Conservation (phyloP, 2,329 filamentous ascomycete species). For the Xylariomycetidae sp. region DNA sequence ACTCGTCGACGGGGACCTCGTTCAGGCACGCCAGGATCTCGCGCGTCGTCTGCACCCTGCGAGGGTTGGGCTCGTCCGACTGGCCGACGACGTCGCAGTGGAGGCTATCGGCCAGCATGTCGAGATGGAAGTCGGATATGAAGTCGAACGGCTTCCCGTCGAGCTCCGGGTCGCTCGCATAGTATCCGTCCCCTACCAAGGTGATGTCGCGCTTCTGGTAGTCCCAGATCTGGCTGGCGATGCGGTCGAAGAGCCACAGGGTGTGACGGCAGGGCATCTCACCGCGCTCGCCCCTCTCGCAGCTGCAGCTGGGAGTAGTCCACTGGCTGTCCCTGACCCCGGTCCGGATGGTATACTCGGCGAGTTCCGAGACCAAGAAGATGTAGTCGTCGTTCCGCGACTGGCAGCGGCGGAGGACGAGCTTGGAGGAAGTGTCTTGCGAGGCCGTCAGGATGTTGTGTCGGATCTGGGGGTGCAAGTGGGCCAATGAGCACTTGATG, state of each 20-base stretch:
- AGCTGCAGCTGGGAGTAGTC: constrained; percentile 43
- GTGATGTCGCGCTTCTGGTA: constrained; percentile 35
- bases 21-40: constrained; percentile 47
- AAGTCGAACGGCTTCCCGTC: constrained; percentile 43
- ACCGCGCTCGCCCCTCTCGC: constrained; percentile 25
- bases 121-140: constrained; percentile 48
- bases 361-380: constrained; percentile 52
- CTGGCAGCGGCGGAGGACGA: constrained; percentile 46
- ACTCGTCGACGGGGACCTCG: constrained; percentile 33
- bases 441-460: constrained; percentile 40
- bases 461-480: constrained; percentile 29
- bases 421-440: constrained; percentile 41
- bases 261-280: constrained; percentile 44
- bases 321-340: constrained; percentile 35
- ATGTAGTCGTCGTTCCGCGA: constrained; percentile 45
- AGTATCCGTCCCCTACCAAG: constrained; percentile 38
- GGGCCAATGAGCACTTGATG: constrained; percentile 29
- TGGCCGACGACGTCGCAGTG: constrained; percentile 40
- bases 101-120: constrained; percentile 47
- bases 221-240: constrained; percentile 43
- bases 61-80: constrained; percentile 21
- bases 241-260: constrained; percentile 51
- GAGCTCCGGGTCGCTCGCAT: too few species aligned
- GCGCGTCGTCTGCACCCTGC: constrained; percentile 43
- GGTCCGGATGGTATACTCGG: constrained; percentile 48